Base-by-base conservation (phyloP, 2,329 filamentous ascomycete genomes). In the Pseudocercospora fuligena region DNA sequence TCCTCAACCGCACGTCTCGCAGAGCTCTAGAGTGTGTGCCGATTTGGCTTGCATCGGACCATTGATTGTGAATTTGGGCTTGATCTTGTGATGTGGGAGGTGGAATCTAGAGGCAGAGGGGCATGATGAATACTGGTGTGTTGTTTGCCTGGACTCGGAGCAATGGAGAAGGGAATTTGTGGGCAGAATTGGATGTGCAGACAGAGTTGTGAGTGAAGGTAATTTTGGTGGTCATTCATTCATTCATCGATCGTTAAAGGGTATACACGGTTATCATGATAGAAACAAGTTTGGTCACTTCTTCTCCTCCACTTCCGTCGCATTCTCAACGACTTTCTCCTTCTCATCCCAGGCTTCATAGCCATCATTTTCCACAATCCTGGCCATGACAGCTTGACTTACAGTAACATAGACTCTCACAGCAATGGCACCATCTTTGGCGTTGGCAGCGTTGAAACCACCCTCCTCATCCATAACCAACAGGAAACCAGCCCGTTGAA, bases 401-500 rank as follows among this genome's bases (percentile, higher is more conserved):
- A 65, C 66, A 51, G 16, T 60, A 1, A 14, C 36, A 58, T 65
- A 68, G 1, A 58, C 29, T 36, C 66, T 54, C 6, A 67, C 62
- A 5, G 61, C 59, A 49, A 67, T 54, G 3, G 66, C 62, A 7
- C 66, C 63, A 29, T 62, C 59, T 14, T 51, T 40, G 2, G 56
- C 43, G 19, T 53, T 62, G 4, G 27, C 23, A 5, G 43, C 59
- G 23, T 63, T 64, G n/a, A 64, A 60, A 21, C 60, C 66, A 14
- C 60, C 67, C 12, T 67, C 67, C 27, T 67, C 66, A 21, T 69
- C 64, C 19, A 69, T 51, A 6, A 71, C 64, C 14, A 73, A 23
- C n/a, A 64, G 49, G 56, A 74, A 72, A 2, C 66, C 65, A 2
- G 70, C 70, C 14, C 73, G 53, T 61, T 71, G 67, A 27, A 75